Percentiles rank a stretch among this genome's conserved stretches.
These are phyloP conservation scores for Catharanthus roseus DNA, from an alignment of 257 asterid species.

Conservation along the genomic window DNA sequence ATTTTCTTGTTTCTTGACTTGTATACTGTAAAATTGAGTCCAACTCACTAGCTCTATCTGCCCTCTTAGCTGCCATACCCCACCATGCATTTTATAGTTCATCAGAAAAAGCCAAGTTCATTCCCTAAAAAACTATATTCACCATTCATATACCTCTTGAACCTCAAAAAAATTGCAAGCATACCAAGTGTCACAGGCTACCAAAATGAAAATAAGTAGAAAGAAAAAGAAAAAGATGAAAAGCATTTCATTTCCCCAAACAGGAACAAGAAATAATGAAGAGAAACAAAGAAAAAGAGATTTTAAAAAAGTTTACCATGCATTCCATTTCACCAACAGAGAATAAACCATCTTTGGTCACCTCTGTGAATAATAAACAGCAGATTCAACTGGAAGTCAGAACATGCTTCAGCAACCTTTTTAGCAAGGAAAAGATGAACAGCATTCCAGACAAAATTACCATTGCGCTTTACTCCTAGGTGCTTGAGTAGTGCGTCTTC, in stretches of 20 bases:
- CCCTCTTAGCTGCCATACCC: background rate
- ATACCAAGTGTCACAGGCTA: conserved; percentile 4
- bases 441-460: conserved; percentile 36
- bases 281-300: background rate
- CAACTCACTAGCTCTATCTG: background rate
- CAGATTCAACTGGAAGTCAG: conserved; percentile 24
- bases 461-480: conserved; percentile 95
- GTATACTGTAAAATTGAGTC: background rate
- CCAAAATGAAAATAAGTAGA: conserved; percentile 8
- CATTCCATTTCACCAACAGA: conserved; percentile 99
- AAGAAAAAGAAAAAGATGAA: background rate
- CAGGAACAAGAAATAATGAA: background rate
- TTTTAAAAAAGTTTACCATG: conserved; percentile 52
- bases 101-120: background rate
- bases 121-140: background rate
- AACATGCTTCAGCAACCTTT: conserved; percentile 10
- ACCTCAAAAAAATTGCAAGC: background rate
- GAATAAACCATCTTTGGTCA: conserved; percentile 94
- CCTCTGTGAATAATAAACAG: conserved; percentile 53
- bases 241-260: background rate
- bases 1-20: conserved; percentile 1
- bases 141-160: background rate
- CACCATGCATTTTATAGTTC: too few species aligned
- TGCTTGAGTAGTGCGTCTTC: conserved; percentile 83
- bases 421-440: background rate